These are phyloP conservation scores for Plenodomus tracheiphilus DNA, from an alignment of 2,329 filamentous ascomycete species.

Conservation along the genomic window DNA sequence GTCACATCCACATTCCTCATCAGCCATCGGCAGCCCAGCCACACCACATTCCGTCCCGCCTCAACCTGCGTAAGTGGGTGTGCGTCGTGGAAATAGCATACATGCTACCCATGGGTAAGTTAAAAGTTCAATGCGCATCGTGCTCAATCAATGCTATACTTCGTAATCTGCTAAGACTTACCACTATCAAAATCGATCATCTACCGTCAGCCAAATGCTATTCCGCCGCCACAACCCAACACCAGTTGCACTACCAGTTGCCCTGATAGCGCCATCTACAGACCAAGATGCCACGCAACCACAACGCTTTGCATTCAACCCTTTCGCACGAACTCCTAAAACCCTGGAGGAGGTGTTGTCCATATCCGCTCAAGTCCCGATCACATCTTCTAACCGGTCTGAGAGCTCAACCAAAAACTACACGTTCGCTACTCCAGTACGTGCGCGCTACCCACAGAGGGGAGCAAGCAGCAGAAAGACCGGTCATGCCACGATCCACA, in stretches of 20 bases:
- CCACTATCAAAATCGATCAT: background rate
- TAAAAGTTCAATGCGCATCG: background rate
- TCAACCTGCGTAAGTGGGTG: conserved; percentile 6
- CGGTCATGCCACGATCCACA: conserved; percentile 29
- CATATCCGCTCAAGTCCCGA: conserved; percentile 12
- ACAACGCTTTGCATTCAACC: conserved; percentile 4
- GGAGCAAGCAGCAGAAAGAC: conserved; percentile 30
- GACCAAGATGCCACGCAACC: conserved; percentile 3
- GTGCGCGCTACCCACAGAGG: conserved; percentile 4
- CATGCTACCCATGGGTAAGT: too few species aligned
- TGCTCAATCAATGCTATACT: background rate
- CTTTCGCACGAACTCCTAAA: conserved; percentile 14
- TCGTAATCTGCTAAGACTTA: background rate
- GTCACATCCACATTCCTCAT: conserved; percentile 27
- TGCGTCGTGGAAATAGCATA: background rate
- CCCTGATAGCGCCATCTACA: conserved; percentile 7
- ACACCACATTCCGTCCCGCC: conserved; percentile 35
- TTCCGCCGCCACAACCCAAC: conserved; percentile 9
- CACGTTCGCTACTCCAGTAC: background rate
- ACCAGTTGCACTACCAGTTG: conserved; percentile 4
- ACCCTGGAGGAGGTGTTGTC: conserved; percentile 17
- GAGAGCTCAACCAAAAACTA: background rate
- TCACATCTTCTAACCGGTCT: conserved; percentile 6
- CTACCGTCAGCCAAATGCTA: conserved; percentile 1
- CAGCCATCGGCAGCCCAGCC: conserved; percentile 29